Conservation (phyloP, 345 rosid species). For the Draba incana region DNA sequence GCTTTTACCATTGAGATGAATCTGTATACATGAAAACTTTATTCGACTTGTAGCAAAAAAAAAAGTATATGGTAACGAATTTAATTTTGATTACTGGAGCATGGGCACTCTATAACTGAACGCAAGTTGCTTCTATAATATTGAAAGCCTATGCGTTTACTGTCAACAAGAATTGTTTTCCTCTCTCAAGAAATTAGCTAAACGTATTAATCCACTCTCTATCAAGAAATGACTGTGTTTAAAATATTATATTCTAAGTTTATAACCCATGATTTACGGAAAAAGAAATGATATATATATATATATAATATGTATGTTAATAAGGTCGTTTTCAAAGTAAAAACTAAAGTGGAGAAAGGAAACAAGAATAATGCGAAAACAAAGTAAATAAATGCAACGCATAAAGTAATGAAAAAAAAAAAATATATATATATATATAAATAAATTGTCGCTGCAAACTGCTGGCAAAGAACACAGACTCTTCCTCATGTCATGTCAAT, state of each 20-base stretch:
- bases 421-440: not conserved
- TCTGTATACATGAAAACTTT: slow-evolving; percentile 3
- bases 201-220: not conserved
- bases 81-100: not conserved
- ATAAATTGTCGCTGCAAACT: slow-evolving; percentile 34
- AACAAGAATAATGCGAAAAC: slow-evolving; percentile 41
- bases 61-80: too few species aligned
- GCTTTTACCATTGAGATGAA: slow-evolving; percentile 17
- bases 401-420: slow-evolving; percentile 25
- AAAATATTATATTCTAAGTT: slow-evolving; percentile 14
- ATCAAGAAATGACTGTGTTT: slow-evolving; percentile 13
- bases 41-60: slow-evolving; percentile 6
- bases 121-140: not conserved
- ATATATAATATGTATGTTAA: slow-evolving; percentile 1
- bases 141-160: not conserved
- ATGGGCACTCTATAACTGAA: slow-evolving; percentile 12
- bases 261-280: slow-evolving; percentile 42
- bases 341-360: slow-evolving; percentile 29
- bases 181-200: not conserved
- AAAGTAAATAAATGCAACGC: slow-evolving; percentile 34
- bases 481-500: slow-evolving; percentile 45
- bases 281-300: not conserved
- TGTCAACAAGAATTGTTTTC: not conserved
- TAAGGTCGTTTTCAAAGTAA: slow-evolving; percentile 39
- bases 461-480: slow-evolving; percentile 46